phyloP scores from a whole-genome alignment of 1,284 basidiomycete genomes.

The Sporisorium sorghi region DNA sequence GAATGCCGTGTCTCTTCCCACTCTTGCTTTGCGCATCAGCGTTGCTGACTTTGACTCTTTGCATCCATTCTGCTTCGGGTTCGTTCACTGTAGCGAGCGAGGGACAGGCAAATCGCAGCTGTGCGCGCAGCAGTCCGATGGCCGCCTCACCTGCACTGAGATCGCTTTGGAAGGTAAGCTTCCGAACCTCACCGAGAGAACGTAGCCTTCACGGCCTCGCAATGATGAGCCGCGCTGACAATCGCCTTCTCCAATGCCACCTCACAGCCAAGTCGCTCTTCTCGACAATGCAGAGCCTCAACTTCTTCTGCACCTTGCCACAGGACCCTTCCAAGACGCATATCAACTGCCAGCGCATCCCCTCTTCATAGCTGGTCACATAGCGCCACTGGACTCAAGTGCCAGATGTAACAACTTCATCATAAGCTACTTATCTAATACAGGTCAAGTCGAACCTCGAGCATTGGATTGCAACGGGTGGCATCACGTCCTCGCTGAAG shows the following conservation, averaged over 20 bases:
- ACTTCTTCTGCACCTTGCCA: constrained; percentile 56
- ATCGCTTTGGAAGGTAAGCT: constrained; percentile 56
- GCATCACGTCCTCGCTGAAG: neutral
- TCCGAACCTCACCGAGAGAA: neutral
- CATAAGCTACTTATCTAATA: neutral
- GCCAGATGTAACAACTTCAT: neutral
- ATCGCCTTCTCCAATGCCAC: neutral
- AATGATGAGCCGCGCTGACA: neutral
- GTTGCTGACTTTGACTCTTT: neutral
- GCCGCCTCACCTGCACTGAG: constrained; percentile 40
- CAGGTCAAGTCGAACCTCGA: neutral
- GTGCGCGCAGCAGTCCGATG: constrained; percentile 42
- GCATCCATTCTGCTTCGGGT: neutral
- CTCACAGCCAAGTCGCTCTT: constrained; percentile 49
- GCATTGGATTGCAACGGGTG: too few species aligned
- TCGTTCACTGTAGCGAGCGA: constrained; percentile 25
- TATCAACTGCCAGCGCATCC: constrained; percentile 58
- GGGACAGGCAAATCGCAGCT: constrained; percentile 45
- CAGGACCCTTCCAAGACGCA: constrained; percentile 55
- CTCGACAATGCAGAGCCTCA: constrained; percentile 57
- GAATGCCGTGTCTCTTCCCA: neutral
- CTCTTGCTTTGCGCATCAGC: too few species aligned
- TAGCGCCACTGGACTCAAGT: neutral
- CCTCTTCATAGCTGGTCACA: constrained; percentile 22
- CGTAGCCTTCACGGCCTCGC: too few species aligned